Conservation (phyloP, 2,329 filamentous ascomycete genomes). For the Setomelanomma holmii region DNA sequence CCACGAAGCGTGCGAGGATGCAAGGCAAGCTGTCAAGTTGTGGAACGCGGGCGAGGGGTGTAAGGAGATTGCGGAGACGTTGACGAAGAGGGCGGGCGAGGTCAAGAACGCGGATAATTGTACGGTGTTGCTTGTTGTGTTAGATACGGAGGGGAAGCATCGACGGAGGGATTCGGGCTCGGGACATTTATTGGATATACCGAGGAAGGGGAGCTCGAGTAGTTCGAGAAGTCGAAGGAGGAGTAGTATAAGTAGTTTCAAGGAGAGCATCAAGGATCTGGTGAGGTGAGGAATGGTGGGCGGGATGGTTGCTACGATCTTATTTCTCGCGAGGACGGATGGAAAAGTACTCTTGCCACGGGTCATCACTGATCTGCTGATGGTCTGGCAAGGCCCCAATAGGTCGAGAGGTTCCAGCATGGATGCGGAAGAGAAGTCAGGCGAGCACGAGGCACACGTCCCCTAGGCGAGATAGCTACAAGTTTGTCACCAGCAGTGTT, state of each 20-base stretch:
- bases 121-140: slow-evolving; percentile 26
- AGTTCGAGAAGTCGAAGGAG: slow-evolving; percentile 2
- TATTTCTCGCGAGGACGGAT: no score
- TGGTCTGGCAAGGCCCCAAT: no score
- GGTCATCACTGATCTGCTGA: no score
- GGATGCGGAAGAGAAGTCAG: no score
- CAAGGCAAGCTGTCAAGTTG: slow-evolving; percentile 21
- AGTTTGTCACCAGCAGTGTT: no score
- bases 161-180: slow-evolving; percentile 12
- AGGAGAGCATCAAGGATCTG: slow-evolving; percentile 8
- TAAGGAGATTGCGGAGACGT: slow-evolving; percentile 24
- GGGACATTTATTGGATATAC: neutral
- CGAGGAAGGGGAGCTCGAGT: neutral
- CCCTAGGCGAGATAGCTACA: no score
- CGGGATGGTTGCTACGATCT: neutral
- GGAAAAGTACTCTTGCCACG: no score
- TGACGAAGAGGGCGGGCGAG: slow-evolving; percentile 20
- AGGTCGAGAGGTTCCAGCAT: no score
- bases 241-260: slow-evolving; percentile 9
- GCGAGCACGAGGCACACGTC: no score
- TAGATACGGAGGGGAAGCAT: slow-evolving; percentile 20
- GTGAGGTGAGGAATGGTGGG: neutral
- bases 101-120: slow-evolving; percentile 30
- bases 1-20: slow-evolving; percentile 22
- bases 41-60: slow-evolving; percentile 20